A percentile compares a stretch with the other conserved stretches of the same genome.
Evolutionary conservation across 1,139 yeast species (phyloP).

Genomic region (Nadsonia commutata): DNA sequence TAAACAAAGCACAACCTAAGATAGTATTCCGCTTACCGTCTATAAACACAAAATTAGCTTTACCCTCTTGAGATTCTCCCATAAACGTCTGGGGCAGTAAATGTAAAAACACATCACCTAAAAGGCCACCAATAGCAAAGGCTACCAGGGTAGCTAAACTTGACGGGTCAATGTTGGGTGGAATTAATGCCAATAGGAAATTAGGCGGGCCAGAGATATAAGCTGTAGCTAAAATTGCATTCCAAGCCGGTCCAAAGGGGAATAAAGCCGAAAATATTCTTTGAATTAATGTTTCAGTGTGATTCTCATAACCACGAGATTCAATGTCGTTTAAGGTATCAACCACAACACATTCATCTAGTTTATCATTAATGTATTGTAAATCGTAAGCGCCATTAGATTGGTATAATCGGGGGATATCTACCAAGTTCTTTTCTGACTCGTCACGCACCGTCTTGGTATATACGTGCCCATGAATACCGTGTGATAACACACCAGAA

Average conservation of each 20-base stretch:
- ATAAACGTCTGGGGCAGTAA: conserved; percentile 48
- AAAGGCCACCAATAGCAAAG: conserved; percentile 51
- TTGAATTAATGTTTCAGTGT: conserved; percentile 18
- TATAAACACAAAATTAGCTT: conserved; percentile 30
- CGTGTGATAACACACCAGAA: not conserved
- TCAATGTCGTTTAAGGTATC: conserved; percentile 20
- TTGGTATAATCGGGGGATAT: not conserved
- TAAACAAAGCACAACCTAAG: conserved; percentile 37
- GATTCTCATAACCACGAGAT: conserved; percentile 10
- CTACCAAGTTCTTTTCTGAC: not conserved
- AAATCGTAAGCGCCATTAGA: conserved; percentile 10
- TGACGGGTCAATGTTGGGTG: conserved; percentile 33
- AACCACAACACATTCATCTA: conserved; percentile 26
- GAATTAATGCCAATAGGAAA: conserved; percentile 36
- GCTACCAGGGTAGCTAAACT: conserved; percentile 38
- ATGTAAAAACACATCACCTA: conserved; percentile 57
- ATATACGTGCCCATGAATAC: not conserved
- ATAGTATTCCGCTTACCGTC: conserved; percentile 34
- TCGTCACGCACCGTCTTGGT: not conserved
- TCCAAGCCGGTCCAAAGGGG: conserved; percentile 41
- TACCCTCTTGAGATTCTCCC: conserved; percentile 30
- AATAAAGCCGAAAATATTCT: conserved; percentile 23
- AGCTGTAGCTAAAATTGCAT: conserved; percentile 46
- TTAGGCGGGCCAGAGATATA: conserved; percentile 52
- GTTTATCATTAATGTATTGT: conserved; percentile 6